Evolutionary conservation across 495 filamentous ascomycete genomes (phyloP).

Genomic region (Tirmania nivea): DNA sequence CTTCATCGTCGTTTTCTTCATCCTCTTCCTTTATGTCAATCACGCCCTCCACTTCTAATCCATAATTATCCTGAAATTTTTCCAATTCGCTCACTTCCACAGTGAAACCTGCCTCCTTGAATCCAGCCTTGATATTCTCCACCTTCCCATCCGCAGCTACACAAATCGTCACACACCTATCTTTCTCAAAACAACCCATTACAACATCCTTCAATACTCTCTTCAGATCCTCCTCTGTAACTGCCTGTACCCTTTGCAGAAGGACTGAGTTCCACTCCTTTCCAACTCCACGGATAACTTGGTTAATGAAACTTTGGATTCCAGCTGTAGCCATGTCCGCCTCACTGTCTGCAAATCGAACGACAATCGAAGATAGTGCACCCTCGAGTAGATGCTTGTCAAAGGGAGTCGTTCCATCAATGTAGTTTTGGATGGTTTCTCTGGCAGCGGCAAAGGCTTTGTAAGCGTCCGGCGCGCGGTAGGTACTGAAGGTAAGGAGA

Average conservation of each 20-base stretch:
- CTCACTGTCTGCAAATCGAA: constrained; percentile 66
- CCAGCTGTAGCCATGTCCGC: constrained; percentile 61
- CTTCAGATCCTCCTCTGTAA: constrained; percentile 56
- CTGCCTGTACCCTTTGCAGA: constrained; percentile 51
- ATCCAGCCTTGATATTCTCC: constrained; percentile 56
- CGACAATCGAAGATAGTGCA: constrained; percentile 70
- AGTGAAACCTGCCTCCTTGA: constrained; percentile 54
- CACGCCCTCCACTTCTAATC: constrained; percentile 41
- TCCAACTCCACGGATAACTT: constrained; percentile 56
- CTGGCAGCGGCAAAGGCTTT: constrained; percentile 64
- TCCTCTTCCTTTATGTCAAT: constrained; percentile 45
- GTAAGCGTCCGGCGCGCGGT: constrained; percentile 71
- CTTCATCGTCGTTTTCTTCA: constrained; percentile 37
- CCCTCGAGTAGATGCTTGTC: constrained; percentile 72
- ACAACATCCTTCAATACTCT: constrained; percentile 51
- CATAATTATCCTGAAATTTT: constrained; percentile 81
- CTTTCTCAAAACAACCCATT: constrained; percentile 53
- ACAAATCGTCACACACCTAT: constrained; percentile 59
- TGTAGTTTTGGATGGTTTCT: constrained; percentile 46
- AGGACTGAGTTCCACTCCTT: constrained; percentile 57
- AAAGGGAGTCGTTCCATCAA: constrained; percentile 38
- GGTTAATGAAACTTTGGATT: constrained; percentile 54
- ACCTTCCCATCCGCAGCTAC: constrained; percentile 73
- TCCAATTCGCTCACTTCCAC: constrained; percentile 51
- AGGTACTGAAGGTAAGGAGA: constrained; percentile 58